Conservation (phyloP, 108 stramenopile genomes). For the Nitzschia inconspicua region DNA sequence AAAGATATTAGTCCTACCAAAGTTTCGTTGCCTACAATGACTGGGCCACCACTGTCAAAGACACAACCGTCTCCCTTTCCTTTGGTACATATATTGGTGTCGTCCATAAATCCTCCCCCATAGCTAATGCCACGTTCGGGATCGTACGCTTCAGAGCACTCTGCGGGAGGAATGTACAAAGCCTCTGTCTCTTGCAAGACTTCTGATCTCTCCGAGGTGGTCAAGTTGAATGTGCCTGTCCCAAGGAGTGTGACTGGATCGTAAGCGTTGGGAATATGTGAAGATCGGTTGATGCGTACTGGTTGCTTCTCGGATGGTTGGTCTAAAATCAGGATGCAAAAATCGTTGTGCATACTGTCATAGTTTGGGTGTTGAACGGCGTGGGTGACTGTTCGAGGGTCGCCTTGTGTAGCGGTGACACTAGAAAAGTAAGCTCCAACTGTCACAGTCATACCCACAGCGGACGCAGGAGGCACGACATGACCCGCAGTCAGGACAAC, state of each 20-base stretch:
- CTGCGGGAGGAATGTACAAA: not conserved
- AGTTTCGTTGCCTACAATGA: not conserved
- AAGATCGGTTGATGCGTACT: not conserved
- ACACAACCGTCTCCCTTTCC: not conserved
- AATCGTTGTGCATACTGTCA: not conserved
- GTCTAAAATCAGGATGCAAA: not conserved
- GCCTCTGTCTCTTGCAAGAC: not conserved
- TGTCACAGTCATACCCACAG: not conserved
- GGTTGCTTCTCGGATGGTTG: not conserved
- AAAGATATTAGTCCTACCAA: slow-evolving; percentile 2
- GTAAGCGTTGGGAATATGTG: not conserved
- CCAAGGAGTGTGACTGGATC: not conserved
- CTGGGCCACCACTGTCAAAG: slow-evolving; percentile 1
- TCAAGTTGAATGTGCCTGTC: not conserved
- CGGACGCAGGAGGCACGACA: not conserved
- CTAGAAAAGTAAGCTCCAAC: not conserved
- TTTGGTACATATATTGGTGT: not conserved
- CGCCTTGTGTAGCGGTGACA: not conserved
- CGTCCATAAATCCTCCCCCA: not conserved
- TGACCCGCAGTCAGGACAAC: not conserved
- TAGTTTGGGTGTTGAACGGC: not conserved
- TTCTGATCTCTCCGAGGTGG: not conserved
- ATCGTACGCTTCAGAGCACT: not conserved
- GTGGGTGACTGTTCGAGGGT: not conserved
- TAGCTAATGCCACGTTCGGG: not conserved